Evolutionary conservation across 179 eudicot species (phyloP), one percentile per base, ranked within the genome.

Genomic region (Spinacia oleracea): DNA sequence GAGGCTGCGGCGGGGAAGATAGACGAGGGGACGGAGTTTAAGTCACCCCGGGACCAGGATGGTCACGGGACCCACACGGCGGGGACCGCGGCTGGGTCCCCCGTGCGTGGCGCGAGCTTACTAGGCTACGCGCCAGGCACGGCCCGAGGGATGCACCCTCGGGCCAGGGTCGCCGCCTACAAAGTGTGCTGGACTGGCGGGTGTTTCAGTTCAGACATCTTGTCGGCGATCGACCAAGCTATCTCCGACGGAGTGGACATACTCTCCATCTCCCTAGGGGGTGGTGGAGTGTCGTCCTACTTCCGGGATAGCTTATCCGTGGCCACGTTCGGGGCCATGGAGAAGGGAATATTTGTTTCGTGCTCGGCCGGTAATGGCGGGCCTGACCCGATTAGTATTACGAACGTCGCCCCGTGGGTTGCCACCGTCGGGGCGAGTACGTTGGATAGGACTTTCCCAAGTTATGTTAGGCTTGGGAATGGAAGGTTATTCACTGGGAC

Each of bases 161-260:
- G 85, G 4, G 96, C 98, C 0, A 78, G 98, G 35, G 75, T 94
- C 7, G 98, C 98, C 10, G 94, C 91, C 35, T 94, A 94, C 78
- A 94, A 94, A 77, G 97, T 94, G 35, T 94, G 98, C 81, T 94
- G 98, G 98, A n/a, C 74, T 0, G 97, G 97, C 0, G 98, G 98
- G 11, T 94, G 98, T 32, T 94, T 92, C 81, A 94, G 98, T 85
- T 92, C 98, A 1, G 98, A 94, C 73, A 94, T 94, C 38, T 82
- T 94, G 46, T 88, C 96, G 2, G 98, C 98, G 0, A 89, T 94
- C 0, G 98, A 94, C 78, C 74, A 32, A 23, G 98, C 98, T 0
- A 92, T 94, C 23, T 86, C 85, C 0, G 98, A 94, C 15, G 94
- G 98, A 18, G 98, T 91, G 5, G 83, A 92, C 70, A 90, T 92